Conservation (phyloP, 83 land plant species). For the Picea abies region DNA sequence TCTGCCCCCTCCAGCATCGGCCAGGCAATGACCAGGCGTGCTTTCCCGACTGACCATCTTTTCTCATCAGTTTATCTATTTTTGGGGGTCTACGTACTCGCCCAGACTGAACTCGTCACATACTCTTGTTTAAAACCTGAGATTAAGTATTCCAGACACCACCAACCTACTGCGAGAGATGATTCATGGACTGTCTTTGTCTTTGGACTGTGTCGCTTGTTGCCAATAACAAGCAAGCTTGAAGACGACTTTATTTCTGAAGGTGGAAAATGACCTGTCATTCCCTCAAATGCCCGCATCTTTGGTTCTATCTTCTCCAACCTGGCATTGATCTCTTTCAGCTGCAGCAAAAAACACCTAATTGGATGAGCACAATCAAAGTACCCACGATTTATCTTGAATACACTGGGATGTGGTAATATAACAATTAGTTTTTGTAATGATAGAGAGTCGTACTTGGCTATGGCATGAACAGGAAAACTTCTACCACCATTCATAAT, state of each 20-base stretch:
- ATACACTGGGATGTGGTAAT: too few species aligned
- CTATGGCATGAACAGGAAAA: background rate
- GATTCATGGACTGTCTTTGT: constrained; percentile 54
- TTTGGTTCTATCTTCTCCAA: constrained; percentile 87
- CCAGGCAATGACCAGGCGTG: too few species aligned
- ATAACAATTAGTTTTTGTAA: too few species aligned
- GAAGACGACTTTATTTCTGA: constrained; percentile 44
- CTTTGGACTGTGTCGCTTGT: constrained; percentile 80
- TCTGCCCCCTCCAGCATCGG: too few species aligned
- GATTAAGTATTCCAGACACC: too few species aligned
- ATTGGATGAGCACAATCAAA: background rate
- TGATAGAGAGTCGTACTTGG: background rate
- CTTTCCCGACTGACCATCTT: too few species aligned
- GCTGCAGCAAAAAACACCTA: constrained; percentile 36
- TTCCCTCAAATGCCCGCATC: constrained; percentile 54
- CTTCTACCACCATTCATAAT: background rate
- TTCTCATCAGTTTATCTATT: too few species aligned
- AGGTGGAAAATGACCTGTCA: constrained; percentile 29
- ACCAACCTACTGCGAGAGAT: too few species aligned
- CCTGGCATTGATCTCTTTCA: constrained; percentile 88
- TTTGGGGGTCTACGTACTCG: too few species aligned
- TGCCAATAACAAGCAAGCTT: constrained; percentile 26
- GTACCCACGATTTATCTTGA: background rate
- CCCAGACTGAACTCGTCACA: too few species aligned
- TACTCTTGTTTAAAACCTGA: too few species aligned